phyloP scores from a whole-genome alignment of 495 filamentous ascomycete genomes.

The Daldinia decipiens region DNA sequence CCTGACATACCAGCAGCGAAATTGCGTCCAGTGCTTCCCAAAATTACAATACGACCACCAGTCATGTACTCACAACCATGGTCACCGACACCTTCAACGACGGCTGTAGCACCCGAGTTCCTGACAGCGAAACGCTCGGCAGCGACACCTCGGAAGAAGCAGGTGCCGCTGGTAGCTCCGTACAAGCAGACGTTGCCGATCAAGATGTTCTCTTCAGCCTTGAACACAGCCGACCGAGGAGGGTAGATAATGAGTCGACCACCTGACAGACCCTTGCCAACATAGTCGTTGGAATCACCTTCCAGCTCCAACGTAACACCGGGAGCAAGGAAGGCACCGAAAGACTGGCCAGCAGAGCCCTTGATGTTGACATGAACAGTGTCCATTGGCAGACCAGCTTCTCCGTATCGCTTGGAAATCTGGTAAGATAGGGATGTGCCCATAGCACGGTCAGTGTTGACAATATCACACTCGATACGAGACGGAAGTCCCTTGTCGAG shows the following conservation, averaged over 20 bases:
- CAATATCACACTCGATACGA: conserved; percentile 95
- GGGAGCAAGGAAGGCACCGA: conserved; percentile 94
- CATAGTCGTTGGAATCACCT: conserved; percentile 97
- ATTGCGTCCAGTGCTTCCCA: conserved; percentile 96
- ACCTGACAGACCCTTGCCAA: conserved; percentile 96
- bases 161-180: conserved; percentile 90
- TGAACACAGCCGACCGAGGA: conserved; percentile 91
- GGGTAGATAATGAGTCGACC: conserved; percentile 97
- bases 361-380: conserved; percentile 98
- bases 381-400: conserved; percentile 89
- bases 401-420: conserved; percentile 91
- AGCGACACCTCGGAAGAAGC: conserved; percentile 97
- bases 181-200: conserved; percentile 98
- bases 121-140: conserved; percentile 98
- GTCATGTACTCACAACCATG: conserved; percentile 99
- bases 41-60: conserved; percentile 88
- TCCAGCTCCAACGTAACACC: conserved; percentile 97
- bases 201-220: conserved; percentile 97
- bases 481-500: conserved; percentile 96
- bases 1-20: conserved; percentile 99
- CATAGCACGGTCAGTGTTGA: conserved; percentile 96
- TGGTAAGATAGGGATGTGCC: conserved; percentile 97
- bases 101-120: conserved; percentile 95
- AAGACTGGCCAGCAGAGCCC: conserved; percentile 98
- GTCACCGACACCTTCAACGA: conserved; percentile 97